phyloP scores from a whole-genome alignment of 2,329 filamentous ascomycete species.

The Penicillium polonicum region DNA sequence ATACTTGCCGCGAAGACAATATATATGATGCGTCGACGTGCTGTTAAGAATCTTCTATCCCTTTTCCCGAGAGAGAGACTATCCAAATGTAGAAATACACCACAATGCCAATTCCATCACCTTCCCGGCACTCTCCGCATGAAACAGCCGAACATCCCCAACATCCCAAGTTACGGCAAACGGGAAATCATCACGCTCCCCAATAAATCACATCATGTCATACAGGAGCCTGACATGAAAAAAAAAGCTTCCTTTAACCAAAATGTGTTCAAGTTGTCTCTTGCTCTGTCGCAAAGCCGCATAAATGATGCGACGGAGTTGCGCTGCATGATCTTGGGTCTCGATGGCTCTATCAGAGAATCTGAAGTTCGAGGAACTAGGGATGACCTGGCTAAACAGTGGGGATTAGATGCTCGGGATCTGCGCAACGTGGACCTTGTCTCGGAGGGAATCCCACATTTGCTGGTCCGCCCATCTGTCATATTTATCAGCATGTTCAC shows the following conservation, averaged over 20 bases:
- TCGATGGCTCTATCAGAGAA: conserved; percentile 1
- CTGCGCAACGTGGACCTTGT: conserved; percentile 36
- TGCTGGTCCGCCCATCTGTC: conserved; percentile 33
- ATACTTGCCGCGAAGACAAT: background rate
- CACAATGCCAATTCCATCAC: background rate
- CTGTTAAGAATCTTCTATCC: background rate
- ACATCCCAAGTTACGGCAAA: background rate
- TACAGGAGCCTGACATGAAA: conserved; percentile 2
- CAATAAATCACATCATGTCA: conserved; percentile 4
- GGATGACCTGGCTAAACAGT: conserved; percentile 19
- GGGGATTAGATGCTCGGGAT: conserved; percentile 30
- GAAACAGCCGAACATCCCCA: background rate
- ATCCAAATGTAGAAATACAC: background rate
- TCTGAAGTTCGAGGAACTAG: conserved; percentile 18
- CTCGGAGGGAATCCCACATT: conserved; percentile 36
- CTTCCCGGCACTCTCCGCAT: background rate
- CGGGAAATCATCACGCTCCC: conserved; percentile 2
- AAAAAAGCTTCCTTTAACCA: conserved; percentile 1
- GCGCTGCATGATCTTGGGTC: conserved; percentile 1
- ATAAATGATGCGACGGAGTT: conserved; percentile 8
- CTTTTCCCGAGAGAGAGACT: background rate
- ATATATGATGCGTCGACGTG: background rate
- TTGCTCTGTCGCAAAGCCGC: conserved; percentile 2
- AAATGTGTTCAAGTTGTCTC: conserved; percentile 4
- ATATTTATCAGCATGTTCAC: conserved; percentile 39